Evolutionary conservation across 768 basidiomycete genomes (phyloP).

Genomic region (Mycena haematopus): DNA sequence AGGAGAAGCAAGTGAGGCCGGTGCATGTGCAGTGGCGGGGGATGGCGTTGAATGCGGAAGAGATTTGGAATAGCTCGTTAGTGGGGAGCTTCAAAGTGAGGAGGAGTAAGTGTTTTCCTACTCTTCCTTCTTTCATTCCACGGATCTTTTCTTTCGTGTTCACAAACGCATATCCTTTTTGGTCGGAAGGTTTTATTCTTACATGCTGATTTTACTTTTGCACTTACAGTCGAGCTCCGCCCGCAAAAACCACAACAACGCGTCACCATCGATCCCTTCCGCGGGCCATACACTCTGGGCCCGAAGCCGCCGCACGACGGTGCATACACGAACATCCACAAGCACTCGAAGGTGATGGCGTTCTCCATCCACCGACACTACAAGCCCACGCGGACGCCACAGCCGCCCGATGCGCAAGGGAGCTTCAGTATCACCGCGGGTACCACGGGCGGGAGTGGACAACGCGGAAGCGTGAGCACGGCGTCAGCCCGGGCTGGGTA

Average conservation of each 20-base stretch:
- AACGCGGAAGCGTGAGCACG: background rate
- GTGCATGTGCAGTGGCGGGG: conserved; percentile 48
- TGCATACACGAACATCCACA: conserved; percentile 75
- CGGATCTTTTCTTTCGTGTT: too few species aligned
- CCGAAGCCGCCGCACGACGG: conserved; percentile 48
- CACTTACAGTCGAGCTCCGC: conserved; percentile 49
- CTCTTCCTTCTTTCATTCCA: background rate
- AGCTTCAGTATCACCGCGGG: conserved; percentile 18
- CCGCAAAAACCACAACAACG: conserved; percentile 72
- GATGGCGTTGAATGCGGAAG: conserved; percentile 59
- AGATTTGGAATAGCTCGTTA: conserved; percentile 70
- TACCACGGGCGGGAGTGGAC: background rate
- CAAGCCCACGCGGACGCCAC: conserved; percentile 30
- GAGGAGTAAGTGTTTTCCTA: conserved; percentile 43
- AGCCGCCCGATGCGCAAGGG: conserved; percentile 32
- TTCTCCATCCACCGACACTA: conserved; percentile 82
- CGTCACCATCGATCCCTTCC: conserved; percentile 63
- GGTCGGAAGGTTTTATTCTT: too few species aligned
- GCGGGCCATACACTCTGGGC: conserved; percentile 51
- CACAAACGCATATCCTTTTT: too few species aligned
- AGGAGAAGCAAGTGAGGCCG: conserved; percentile 31
- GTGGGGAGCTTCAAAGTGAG: conserved; percentile 72
- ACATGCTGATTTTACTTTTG: background rate
- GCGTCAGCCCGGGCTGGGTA: conserved; percentile 31
- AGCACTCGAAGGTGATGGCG: conserved; percentile 79